A percentile compares a stretch with the other conserved stretches of the same genome.
Conservation (phyloP, 352 stramenopile species). For the Globisporangium abappressorium region DNA sequence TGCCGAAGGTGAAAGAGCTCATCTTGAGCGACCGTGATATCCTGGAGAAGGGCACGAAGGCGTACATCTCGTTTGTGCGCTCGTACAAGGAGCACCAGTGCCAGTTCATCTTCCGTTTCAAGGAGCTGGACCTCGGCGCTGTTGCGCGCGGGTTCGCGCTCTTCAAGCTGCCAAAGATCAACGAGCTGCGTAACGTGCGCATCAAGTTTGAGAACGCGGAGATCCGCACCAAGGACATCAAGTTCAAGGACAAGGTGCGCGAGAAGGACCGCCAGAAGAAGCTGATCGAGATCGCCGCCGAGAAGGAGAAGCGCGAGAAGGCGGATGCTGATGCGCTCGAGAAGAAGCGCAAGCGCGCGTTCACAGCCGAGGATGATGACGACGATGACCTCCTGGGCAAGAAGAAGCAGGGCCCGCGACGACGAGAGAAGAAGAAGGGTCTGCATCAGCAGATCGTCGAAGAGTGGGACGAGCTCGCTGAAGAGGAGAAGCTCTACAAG, state of each 20-base stretch:
- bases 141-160: slow-evolving; percentile 88
- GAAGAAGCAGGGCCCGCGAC: slow-evolving; percentile 62
- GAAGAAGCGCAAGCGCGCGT: slow-evolving; percentile 56
- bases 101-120: slow-evolving; percentile 98
- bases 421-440: slow-evolving; percentile 95
- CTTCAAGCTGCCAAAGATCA: slow-evolving; percentile 84
- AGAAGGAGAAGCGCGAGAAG: slow-evolving; percentile 67
- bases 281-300: slow-evolving; percentile 68
- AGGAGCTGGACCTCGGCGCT: slow-evolving; percentile 94
- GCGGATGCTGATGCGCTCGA: slow-evolving; percentile 46
- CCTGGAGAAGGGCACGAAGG: slow-evolving; percentile 98
- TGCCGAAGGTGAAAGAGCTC: slow-evolving; percentile 88
- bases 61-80: slow-evolving; percentile 98
- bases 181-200: slow-evolving; percentile 75
- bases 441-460: slow-evolving; percentile 96
- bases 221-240: slow-evolving; percentile 91
- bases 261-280: slow-evolving; percentile 97
- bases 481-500: slow-evolving; percentile 96
- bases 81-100: slow-evolving; percentile 99
- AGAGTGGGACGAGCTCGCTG: slow-evolving; percentile 99
- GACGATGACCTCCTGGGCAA: slow-evolving; percentile 49
- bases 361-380: slow-evolving; percentile 50
- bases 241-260: slow-evolving; percentile 94
- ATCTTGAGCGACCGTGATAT: slow-evolving; percentile 94
- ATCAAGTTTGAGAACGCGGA: slow-evolving; percentile 84